These are phyloP conservation scores for Saitoella complicata DNA, from an alignment of 805 yeast genomes.

Conservation along the genomic window DNA sequence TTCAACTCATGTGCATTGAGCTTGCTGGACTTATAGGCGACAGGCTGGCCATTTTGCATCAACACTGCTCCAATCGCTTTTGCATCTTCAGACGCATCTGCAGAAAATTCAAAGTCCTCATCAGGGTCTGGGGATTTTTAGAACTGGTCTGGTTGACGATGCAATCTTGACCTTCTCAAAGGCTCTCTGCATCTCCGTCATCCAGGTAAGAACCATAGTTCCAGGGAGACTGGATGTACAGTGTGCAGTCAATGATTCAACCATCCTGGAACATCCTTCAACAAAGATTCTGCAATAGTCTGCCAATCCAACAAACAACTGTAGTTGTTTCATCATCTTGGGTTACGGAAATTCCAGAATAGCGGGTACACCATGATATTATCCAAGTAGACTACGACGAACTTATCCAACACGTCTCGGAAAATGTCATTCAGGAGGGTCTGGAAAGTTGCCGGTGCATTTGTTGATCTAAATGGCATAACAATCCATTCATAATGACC, in stretches of 20 bases:
- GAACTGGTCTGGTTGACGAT: background rate
- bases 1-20: conserved; percentile 4
- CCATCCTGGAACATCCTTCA: background rate
- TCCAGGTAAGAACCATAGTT: background rate
- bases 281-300: background rate
- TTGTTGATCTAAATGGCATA: conserved; percentile 18
- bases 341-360: background rate
- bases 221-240: background rate
- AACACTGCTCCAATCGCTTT: conserved; percentile 4
- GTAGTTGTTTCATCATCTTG: background rate
- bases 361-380: conserved; percentile 11
- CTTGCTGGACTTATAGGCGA: conserved; percentile 1
- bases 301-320: background rate
- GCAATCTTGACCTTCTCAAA: background rate
- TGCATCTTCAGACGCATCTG: conserved; percentile 1
- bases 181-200: background rate
- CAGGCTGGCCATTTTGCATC: conserved; percentile 2
- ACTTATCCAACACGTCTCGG: conserved; percentile 4
- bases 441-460: conserved; percentile 19
- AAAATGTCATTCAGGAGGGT: conserved; percentile 3
- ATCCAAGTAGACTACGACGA: conserved; percentile 13
- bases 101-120: conserved; percentile 8
- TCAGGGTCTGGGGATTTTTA: background rate
- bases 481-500: conserved; percentile 15
- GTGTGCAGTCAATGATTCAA: background rate